Evolutionary conservation across 116 monocot genomes (phyloP).

Genomic region (Cymodocea nodosa): DNA sequence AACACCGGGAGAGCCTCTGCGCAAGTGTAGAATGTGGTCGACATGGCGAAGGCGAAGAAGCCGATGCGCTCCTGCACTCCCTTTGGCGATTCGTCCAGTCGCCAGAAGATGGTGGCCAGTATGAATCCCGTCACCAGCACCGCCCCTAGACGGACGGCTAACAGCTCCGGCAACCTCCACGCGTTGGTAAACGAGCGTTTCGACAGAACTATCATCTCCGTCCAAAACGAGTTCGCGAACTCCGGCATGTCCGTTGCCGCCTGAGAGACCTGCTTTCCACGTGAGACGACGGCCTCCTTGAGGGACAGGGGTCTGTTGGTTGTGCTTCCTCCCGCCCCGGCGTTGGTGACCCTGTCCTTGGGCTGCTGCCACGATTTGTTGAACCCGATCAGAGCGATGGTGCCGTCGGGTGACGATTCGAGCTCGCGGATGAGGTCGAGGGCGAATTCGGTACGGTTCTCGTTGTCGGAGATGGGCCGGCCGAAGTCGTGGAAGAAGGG

Average conservation of each 20-base stretch:
- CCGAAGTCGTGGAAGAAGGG: slow-evolving; percentile 64
- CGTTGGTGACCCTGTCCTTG: neutral
- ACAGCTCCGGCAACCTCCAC: slow-evolving; percentile 52
- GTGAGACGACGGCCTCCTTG: slow-evolving; percentile 52
- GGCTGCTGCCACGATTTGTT: slow-evolving; percentile 22
- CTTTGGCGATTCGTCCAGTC: slow-evolving; percentile 51
- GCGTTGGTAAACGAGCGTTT: slow-evolving; percentile 42
- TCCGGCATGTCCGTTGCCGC: slow-evolving; percentile 22
- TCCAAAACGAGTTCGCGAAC: slow-evolving; percentile 63
- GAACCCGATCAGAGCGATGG: slow-evolving; percentile 32
- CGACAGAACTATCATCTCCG: slow-evolving; percentile 50
- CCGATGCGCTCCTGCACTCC: slow-evolving; percentile 65
- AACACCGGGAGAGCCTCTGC: slow-evolving; percentile 81
- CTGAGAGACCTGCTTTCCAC: slow-evolving; percentile 65
- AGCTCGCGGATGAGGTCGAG: slow-evolving; percentile 61
- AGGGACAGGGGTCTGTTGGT: slow-evolving; percentile 11
- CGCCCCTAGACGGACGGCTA: slow-evolving; percentile 40
- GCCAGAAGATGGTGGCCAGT: slow-evolving; percentile 68
- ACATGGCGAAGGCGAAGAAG: slow-evolving; percentile 78
- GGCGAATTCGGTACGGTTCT: slow-evolving; percentile 63
- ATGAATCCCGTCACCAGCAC: slow-evolving; percentile 57
- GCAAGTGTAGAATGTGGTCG: slow-evolving; percentile 77
- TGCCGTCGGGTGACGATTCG: slow-evolving; percentile 23
- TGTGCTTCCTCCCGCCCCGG: neutral
- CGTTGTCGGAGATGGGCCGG: slow-evolving; percentile 56